Conservation (phyloP, 2,329 filamentous ascomycete species). For the Cordyceps fumosorosea region DNA sequence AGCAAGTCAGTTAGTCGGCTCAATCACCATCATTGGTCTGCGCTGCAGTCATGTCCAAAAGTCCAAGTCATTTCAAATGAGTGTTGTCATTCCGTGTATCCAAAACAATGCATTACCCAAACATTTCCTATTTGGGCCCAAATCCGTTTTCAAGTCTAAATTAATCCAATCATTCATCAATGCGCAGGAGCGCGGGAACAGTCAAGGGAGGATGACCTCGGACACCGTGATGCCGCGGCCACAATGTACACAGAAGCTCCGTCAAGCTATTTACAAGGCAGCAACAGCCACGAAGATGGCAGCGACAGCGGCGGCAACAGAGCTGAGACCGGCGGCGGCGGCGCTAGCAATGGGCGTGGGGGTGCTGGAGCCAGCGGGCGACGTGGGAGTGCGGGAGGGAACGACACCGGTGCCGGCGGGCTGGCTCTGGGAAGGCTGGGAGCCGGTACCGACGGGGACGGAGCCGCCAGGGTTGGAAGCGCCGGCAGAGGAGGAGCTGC, state of each 20-base stretch:
- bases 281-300: slow-evolving; percentile 25
- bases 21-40: neutral
- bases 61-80: slow-evolving; percentile 12
- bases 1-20: neutral
- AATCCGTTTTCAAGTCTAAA: slow-evolving; percentile 6
- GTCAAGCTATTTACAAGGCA: slow-evolving; percentile 21
- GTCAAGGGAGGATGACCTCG: neutral
- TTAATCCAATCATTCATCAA: neutral
- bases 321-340: slow-evolving; percentile 22
- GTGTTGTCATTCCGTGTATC: slow-evolving; percentile 9
- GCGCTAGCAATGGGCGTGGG: neutral
- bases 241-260: slow-evolving; percentile 7
- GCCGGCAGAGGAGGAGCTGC: slow-evolving; percentile 18
- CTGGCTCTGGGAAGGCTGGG: slow-evolving; percentile 10
- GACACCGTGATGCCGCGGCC: neutral
- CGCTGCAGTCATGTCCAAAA: neutral
- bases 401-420: slow-evolving; percentile 12
- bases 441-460: slow-evolving; percentile 15
- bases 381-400: neutral
- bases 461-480: slow-evolving; percentile 22
- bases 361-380: neutral
- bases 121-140: neutral
- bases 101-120: slow-evolving; percentile 11
- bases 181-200: neutral
- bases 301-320: slow-evolving; percentile 25